Conservation (phyloP, 768 basidiomycete genomes). For the Chalciporus sphaerocephalus region DNA sequence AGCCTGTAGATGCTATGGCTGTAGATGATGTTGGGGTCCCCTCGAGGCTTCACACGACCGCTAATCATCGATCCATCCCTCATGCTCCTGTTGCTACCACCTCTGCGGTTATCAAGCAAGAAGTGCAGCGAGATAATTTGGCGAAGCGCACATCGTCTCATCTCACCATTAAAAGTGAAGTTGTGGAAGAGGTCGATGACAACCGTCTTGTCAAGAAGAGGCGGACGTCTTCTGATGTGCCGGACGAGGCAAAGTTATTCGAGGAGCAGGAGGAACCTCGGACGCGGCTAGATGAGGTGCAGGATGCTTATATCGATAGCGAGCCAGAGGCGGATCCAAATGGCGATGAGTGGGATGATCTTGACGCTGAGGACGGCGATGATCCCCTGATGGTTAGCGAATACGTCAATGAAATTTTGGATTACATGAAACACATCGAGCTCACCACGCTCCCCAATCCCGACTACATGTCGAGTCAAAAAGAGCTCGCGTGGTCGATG, state of each 20-base stretch:
- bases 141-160: constrained; percentile 32
- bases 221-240: constrained; percentile 64
- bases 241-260: constrained; percentile 41
- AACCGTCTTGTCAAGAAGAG: constrained; percentile 68
- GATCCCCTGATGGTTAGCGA: constrained; percentile 98
- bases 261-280: constrained; percentile 38
- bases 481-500: constrained; percentile 85
- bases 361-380: constrained; percentile 86
- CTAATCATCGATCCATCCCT: constrained; percentile 8
- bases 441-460: constrained; percentile 74
- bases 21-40: constrained; percentile 39
- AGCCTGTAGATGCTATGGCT: constrained; percentile 42
- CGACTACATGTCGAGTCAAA: constrained; percentile 80
- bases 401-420: constrained; percentile 91
- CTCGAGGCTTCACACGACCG: constrained; percentile 8
- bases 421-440: constrained; percentile 86
- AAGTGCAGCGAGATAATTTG: constrained; percentile 26
- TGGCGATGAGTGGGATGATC: constrained; percentile 76
- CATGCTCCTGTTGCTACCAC: constrained; percentile 30
- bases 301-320: constrained; percentile 39
- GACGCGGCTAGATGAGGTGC: constrained; percentile 37
- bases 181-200: constrained; percentile 51
- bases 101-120: constrained; percentile 26
- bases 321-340: constrained; percentile 65
- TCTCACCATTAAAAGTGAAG: constrained; percentile 32